Conservation (phyloP, 768 basidiomycete genomes). For the Auricularia sp. region DNA sequence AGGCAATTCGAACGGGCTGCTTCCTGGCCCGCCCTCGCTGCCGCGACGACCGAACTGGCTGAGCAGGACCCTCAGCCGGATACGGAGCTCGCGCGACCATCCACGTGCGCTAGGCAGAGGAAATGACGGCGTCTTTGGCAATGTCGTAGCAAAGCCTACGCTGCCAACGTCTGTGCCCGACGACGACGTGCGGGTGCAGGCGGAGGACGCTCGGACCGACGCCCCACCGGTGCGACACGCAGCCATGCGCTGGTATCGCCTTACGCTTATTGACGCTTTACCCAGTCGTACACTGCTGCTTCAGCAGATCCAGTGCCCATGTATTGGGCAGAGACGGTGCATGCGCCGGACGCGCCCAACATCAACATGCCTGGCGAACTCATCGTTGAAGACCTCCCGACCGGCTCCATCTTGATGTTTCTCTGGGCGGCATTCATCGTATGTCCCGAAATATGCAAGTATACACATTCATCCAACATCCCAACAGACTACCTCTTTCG, state of each 20-base stretch:
- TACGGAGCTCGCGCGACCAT: not conserved
- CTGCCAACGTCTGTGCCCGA: not conserved
- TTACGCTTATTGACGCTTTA: not conserved
- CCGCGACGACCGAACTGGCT: not conserved
- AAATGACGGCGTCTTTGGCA: conserved; percentile 5
- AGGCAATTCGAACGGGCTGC: not conserved
- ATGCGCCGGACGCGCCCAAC: not conserved
- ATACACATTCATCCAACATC: not conserved
- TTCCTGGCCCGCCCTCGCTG: not conserved
- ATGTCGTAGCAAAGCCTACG: not conserved
- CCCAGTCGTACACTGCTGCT: conserved; percentile 1
- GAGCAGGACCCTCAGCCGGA: not conserved
- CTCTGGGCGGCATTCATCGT: conserved; percentile 1
- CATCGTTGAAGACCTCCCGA: conserved; percentile 2
- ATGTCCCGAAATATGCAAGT: not conserved
- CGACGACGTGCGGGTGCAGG: not conserved
- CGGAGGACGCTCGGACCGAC: not conserved
- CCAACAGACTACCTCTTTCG: not conserved
- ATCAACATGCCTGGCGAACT: conserved; percentile 1
- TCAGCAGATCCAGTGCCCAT: conserved; percentile 1
- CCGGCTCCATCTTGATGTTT: conserved; percentile 3
- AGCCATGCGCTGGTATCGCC: not conserved
- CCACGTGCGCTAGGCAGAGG: not conserved
- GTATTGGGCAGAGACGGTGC: conserved; percentile 5
- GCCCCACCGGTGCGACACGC: not conserved